Evolutionary conservation across 306 rosid genomes (phyloP).

Genomic region (Sophora flavescens): DNA sequence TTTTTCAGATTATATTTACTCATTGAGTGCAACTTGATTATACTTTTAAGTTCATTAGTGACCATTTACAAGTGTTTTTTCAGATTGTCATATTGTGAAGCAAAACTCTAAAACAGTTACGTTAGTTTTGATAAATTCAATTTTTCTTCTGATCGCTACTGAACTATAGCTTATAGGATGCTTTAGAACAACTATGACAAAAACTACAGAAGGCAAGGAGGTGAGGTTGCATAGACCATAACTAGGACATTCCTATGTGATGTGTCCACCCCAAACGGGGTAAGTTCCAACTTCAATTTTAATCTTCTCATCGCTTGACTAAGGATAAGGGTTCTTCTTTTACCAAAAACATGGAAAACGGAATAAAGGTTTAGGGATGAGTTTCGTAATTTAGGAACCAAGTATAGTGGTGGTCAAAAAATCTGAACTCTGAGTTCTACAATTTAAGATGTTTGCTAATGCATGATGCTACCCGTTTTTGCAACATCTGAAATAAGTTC

Average conservation of each 20-base stretch:
- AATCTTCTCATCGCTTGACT: background rate
- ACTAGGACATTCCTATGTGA: background rate
- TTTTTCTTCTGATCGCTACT: background rate
- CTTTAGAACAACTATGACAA: background rate
- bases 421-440: too few species aligned
- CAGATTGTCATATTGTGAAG: background rate
- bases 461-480: background rate
- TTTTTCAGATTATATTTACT: background rate
- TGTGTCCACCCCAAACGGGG: slow-evolving; percentile 1
- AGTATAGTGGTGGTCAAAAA: background rate
- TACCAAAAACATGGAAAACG: background rate
- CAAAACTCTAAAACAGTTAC: background rate
- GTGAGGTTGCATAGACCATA: slow-evolving; percentile 9
- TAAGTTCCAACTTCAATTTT: slow-evolving; percentile 8
- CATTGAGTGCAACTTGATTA: background rate
- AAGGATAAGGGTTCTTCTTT: background rate
- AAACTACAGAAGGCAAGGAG: background rate
- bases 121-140: background rate
- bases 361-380: background rate
- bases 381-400: background rate
- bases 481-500: background rate
- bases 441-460: background rate
- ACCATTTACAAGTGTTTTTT: background rate
- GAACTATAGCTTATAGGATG: background rate
- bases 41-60: background rate